These are phyloP conservation scores for Acer saccharum DNA, from an alignment of 345 rosid genomes.

Conservation along the genomic window DNA sequence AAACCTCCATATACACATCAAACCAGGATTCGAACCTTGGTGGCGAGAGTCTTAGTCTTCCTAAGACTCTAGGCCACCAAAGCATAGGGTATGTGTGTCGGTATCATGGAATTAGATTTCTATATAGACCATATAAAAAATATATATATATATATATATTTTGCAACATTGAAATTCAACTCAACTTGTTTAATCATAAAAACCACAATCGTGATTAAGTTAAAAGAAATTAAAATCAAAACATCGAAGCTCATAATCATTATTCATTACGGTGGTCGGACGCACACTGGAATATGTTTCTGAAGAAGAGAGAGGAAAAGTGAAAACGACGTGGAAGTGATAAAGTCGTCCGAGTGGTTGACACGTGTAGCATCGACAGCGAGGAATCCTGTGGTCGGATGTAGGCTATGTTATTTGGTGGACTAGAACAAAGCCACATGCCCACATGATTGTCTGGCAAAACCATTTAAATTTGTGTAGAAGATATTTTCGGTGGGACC, in stretches of 20 bases:
- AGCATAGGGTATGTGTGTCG: too few species aligned
- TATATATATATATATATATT: too few species aligned
- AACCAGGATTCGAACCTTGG: too few species aligned
- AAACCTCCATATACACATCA: too few species aligned
- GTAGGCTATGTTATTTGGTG: neutral
- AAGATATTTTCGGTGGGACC: too few species aligned
- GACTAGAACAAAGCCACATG: constrained; percentile 2
- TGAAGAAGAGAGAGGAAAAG: too few species aligned
- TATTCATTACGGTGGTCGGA: neutral
- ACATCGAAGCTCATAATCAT: neutral
- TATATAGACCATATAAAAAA: too few species aligned
- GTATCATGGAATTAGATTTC: too few species aligned
- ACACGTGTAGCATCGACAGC: constrained; percentile 10
- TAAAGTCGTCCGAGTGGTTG: neutral
- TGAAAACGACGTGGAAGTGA: constrained; percentile 1
- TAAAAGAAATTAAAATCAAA: neutral
- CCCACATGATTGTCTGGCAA: neutral
- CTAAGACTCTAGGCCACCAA: too few species aligned
- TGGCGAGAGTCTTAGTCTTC: too few species aligned
- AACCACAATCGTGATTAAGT: neutral
- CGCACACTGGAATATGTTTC: constrained; percentile 1
- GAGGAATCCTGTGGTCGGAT: neutral
- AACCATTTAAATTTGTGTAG: too few species aligned
- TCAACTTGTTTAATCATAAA: too few species aligned
- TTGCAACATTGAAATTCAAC: neutral